These are phyloP conservation scores for Yarrowia sp. DNA, from an alignment of 805 yeast species.

Conservation along the genomic window DNA sequence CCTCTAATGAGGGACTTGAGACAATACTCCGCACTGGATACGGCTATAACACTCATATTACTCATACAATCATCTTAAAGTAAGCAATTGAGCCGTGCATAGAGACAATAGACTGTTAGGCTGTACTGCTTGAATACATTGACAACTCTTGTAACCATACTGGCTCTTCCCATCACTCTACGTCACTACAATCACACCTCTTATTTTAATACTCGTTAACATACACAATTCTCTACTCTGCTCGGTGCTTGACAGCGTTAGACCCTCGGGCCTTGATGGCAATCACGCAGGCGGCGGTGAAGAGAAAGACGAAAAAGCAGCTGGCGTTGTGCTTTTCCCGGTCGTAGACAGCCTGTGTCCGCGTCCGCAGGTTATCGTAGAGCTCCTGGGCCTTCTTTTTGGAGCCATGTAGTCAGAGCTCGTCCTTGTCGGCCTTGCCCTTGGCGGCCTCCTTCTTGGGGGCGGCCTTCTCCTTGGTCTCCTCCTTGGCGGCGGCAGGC, in stretches of 20 bases:
- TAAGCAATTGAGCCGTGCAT: no score
- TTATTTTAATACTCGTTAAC: no score
- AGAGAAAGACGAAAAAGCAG: constrained; percentile 25
- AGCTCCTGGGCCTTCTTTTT: constrained; percentile 24
- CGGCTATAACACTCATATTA: no score
- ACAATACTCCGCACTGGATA: no score
- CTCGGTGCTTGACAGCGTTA: constrained; percentile 5
- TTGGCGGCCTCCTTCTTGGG: constrained; percentile 29
- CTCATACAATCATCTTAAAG: no score
- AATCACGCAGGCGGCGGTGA: constrained; percentile 17
- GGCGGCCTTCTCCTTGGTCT: constrained; percentile 42
- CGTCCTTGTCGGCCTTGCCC: constrained; percentile 43
- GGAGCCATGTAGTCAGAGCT: constrained; percentile 44
- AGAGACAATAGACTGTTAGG: no score
- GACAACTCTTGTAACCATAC: no score
- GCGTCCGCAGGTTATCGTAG: constrained; percentile 1
- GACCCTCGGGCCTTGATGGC: constrained; percentile 23
- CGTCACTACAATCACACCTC: no score
- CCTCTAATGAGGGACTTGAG: no score
- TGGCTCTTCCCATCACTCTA: no score
- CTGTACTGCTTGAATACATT: no score
- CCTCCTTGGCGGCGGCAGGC: constrained; percentile 38
- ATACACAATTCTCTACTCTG: background rate
- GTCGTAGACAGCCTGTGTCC: constrained; percentile 24
- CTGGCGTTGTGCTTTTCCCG: constrained; percentile 34